phyloP scores from a whole-genome alignment of 805 yeast species.

The Myxozyma monticola region DNA sequence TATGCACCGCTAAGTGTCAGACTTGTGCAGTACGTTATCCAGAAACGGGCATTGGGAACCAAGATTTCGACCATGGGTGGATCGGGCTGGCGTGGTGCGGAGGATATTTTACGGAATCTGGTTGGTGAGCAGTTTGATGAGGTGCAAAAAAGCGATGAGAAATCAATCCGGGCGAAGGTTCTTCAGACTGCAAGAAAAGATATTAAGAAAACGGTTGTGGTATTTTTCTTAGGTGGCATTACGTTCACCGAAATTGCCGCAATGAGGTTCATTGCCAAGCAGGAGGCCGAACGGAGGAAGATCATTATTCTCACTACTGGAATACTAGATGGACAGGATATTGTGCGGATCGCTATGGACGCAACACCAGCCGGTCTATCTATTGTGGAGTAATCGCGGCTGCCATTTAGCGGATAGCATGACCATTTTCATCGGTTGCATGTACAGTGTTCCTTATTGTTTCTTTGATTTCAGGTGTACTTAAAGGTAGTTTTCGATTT shows the following conservation, averaged over 20 bases:
- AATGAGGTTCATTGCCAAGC: constrained; percentile 57
- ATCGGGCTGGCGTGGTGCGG: constrained; percentile 45
- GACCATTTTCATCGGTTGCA: neutral
- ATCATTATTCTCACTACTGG: constrained; percentile 53
- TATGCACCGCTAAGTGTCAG: constrained; percentile 75
- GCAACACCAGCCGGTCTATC: constrained; percentile 14
- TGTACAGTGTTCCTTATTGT: neutral
- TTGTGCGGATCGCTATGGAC: constrained; percentile 36
- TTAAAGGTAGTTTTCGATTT: too few relatives aligned
- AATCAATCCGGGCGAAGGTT: constrained; percentile 26
- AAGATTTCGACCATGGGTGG: constrained; percentile 20
- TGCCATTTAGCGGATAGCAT: neutral
- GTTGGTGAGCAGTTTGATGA: constrained; percentile 43
- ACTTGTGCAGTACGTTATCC: constrained; percentile 66
- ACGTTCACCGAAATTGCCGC: constrained; percentile 83
- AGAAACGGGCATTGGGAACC: constrained; percentile 41
- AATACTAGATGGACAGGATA: constrained; percentile 46
- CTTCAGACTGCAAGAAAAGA: constrained; percentile 31
- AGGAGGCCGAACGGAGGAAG: constrained; percentile 39
- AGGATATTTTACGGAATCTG: constrained; percentile 41
- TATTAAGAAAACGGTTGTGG: constrained; percentile 41
- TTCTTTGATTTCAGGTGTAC: neutral
- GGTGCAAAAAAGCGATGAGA: constrained; percentile 32
- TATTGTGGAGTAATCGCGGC: neutral
- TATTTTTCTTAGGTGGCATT: constrained; percentile 77